phyloP scores from a whole-genome alignment of 2,329 filamentous ascomycete genomes.

The Sporothrix pseudoabietina region DNA sequence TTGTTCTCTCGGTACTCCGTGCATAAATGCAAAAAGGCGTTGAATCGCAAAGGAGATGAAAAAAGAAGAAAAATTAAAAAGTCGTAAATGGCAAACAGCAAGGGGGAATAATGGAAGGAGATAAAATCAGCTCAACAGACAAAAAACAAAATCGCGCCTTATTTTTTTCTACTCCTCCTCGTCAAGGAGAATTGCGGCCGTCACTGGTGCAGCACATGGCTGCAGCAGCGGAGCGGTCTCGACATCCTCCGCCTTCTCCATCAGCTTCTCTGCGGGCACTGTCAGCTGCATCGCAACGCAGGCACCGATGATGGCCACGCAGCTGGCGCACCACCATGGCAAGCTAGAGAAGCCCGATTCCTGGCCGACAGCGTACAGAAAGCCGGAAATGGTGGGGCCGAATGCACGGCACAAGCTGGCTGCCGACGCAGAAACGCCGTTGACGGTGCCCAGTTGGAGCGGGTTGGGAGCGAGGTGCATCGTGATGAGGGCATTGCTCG shows the following conservation, averaged over 20 bases:
- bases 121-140: not conserved
- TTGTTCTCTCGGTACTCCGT: conserved; percentile 20
- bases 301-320: conserved; percentile 74
- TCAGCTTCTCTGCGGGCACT: conserved; percentile 55
- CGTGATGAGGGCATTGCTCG: conserved; percentile 83
- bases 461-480: conserved; percentile 85
- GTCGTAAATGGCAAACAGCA: not conserved
- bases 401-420: conserved; percentile 87
- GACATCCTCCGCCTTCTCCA: conserved; percentile 46
- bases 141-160: not conserved
- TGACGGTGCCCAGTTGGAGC: conserved; percentile 85
- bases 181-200: not conserved
- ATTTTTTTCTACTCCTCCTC: conserved; percentile 18
- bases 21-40: conserved; percentile 10
- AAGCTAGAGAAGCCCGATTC: conserved; percentile 80
- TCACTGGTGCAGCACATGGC: not conserved
- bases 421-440: conserved; percentile 87
- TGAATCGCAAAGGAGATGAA: not conserved
- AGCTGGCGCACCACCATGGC: conserved; percentile 88
- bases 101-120: not conserved
- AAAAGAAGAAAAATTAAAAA: conserved; percentile 1
- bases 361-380: conserved; percentile 80
- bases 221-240: conserved; percentile 37
- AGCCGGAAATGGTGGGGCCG: conserved; percentile 83
- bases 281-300: conserved; percentile 75